These are phyloP conservation scores for Bruguiera hainesii DNA, from an alignment of 441 rosid species.

Conservation along the genomic window DNA sequence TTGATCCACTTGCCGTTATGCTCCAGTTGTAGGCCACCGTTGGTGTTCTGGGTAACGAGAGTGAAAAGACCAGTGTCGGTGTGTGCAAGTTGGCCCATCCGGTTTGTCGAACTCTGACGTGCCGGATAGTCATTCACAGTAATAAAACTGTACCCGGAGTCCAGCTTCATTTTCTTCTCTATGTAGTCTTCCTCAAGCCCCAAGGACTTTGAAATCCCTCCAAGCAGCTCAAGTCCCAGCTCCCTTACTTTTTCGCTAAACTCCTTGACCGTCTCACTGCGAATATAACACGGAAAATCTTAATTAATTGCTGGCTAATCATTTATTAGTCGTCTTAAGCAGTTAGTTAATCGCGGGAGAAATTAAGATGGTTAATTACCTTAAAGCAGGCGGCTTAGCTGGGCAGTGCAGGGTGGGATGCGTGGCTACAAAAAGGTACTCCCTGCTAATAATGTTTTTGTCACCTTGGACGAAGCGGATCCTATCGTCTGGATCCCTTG, in stretches of 20 bases:
- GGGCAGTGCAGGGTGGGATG: slow-evolving; percentile 20
- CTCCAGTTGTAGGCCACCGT: slow-evolving; percentile 20
- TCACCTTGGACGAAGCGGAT: slow-evolving; percentile 13
- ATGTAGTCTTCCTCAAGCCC: slow-evolving; percentile 10
- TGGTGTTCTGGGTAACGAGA: slow-evolving; percentile 13
- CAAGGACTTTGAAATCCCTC: slow-evolving; percentile 14
- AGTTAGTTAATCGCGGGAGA: background rate
- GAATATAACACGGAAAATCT: background rate
- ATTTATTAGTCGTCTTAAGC: background rate
- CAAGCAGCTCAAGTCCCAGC: slow-evolving; percentile 10
- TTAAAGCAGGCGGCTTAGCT: slow-evolving; percentile 3
- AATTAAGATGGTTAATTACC: background rate
- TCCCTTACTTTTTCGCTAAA: slow-evolving; percentile 11
- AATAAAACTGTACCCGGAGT: slow-evolving; percentile 12
- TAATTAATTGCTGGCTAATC: background rate
- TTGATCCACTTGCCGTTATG: slow-evolving; percentile 20
- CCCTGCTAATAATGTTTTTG: slow-evolving; percentile 9
- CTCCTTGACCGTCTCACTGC: slow-evolving; percentile 9
- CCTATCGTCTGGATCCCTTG: slow-evolving; percentile 1
- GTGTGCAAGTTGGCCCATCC: slow-evolving; percentile 17
- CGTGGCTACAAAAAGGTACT: slow-evolving; percentile 11
- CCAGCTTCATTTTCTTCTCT: slow-evolving; percentile 15
- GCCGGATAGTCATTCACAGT: slow-evolving; percentile 21
- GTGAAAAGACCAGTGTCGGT: slow-evolving; percentile 13
- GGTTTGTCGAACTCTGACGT: slow-evolving; percentile 9